phyloP scores from a whole-genome alignment of 192 early-diverging fungal species.

The Coemansia sp. region DNA sequence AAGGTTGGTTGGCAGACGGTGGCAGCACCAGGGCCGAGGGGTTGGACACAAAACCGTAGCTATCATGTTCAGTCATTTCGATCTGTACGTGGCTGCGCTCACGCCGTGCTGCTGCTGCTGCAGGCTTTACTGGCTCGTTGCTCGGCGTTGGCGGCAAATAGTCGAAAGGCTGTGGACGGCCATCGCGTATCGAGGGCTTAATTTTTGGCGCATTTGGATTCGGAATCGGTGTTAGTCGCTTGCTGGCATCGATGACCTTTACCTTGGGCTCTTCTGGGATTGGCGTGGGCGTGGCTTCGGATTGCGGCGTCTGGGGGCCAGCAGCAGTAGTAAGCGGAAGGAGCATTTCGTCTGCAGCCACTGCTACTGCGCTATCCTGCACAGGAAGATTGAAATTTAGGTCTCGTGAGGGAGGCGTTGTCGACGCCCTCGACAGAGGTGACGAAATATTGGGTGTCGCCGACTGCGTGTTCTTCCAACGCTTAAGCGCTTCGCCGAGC shows the following conservation, averaged over 20 bases:
- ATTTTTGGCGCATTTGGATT: conserved; percentile 47
- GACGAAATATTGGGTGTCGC: conserved; percentile 15
- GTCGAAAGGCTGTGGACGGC: conserved; percentile 42
- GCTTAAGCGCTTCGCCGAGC: conserved; percentile 38
- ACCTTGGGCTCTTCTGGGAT: conserved; percentile 6
- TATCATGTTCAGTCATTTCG: conserved; percentile 38
- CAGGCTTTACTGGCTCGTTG: background rate
- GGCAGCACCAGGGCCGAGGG: conserved; percentile 31
- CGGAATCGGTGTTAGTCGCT: conserved; percentile 39
- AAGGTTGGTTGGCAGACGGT: background rate
- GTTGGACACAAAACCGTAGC: conserved; percentile 49
- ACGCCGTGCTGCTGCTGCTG: conserved; percentile 7
- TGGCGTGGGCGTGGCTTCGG: conserved; percentile 2
- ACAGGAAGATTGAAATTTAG: conserved; percentile 12
- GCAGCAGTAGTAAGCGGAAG: conserved; percentile 25
- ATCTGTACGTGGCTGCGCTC: conserved; percentile 44
- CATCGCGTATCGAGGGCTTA: conserved; percentile 25
- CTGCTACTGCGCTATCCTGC: conserved; percentile 18
- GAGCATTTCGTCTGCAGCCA: conserved; percentile 27
- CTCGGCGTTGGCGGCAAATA: conserved; percentile 25
- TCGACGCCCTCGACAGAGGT: conserved; percentile 23
- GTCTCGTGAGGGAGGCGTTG: conserved; percentile 1
- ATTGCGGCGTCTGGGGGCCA: conserved; percentile 3
- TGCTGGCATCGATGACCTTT: conserved; percentile 19
- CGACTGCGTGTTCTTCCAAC: conserved; percentile 12